Conservation (phyloP, 1,284 basidiomycete genomes). For the Rhizoctonia solani region DNA sequence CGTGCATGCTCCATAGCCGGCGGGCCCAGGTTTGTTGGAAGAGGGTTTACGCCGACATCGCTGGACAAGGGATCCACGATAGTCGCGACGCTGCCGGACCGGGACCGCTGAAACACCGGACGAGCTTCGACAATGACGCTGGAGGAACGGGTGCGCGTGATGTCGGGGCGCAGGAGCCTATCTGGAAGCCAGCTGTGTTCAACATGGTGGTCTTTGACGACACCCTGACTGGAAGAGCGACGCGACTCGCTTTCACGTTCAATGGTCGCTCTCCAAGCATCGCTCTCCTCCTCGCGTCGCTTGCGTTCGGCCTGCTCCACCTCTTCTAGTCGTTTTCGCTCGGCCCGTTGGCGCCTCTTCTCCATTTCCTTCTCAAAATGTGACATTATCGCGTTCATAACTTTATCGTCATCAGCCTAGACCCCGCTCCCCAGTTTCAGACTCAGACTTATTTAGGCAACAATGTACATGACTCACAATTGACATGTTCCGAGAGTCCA, state of each 20-base stretch:
- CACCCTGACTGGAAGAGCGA: neutral
- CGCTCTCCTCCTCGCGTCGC: conserved; percentile 6
- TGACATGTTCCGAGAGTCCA: conserved; percentile 17
- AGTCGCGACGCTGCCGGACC: conserved; percentile 19
- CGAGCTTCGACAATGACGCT: conserved; percentile 13
- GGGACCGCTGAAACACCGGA: conserved; percentile 9
- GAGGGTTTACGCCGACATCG: neutral
- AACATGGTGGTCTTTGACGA: neutral
- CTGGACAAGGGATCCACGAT: neutral
- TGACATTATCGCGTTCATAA: conserved; percentile 4
- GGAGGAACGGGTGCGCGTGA: conserved; percentile 26
- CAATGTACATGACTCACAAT: neutral
- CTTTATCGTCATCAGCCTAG: conserved; percentile 32
- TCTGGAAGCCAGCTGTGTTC: neutral
- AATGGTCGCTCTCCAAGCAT: conserved; percentile 2
- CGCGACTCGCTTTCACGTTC: conserved; percentile 3
- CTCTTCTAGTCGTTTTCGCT: neutral
- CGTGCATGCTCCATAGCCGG: conserved; percentile 1
- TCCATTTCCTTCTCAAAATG: conserved; percentile 22
- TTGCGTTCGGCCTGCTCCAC: conserved; percentile 6
- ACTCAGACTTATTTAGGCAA: neutral
- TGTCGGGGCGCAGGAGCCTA: conserved; percentile 11
- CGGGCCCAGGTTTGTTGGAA: neutral
- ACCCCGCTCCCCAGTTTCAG: too few species aligned
- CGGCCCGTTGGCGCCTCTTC: neutral